Percentiles rank a stretch among this genome's conserved stretches.
Conservation (phyloP, 2,329 filamentous ascomycete genomes). For the Fusarium neocosmosporiellum region DNA sequence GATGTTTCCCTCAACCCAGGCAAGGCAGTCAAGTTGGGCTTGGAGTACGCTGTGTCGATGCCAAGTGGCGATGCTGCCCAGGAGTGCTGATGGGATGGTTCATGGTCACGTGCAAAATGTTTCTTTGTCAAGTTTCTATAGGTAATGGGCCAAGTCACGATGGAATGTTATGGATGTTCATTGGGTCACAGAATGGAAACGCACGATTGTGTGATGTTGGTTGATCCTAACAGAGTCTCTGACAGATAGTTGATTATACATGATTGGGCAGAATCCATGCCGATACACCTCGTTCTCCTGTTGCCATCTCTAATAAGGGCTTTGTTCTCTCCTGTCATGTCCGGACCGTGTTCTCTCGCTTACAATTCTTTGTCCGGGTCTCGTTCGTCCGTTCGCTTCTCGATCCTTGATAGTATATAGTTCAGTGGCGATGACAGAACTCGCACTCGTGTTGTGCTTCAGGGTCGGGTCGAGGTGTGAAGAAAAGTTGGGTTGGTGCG, state of each 20-base stretch:
- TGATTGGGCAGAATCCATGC: neutral
- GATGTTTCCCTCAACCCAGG: constrained; percentile 68
- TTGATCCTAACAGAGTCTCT: neutral
- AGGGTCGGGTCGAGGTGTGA: neutral
- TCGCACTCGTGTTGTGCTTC: neutral
- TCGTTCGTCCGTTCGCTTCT: neutral
- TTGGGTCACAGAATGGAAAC: neutral
- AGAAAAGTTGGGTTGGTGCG: too few species aligned
- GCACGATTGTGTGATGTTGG: neutral
- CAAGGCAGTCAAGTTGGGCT: constrained; percentile 63
- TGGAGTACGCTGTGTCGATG: constrained; percentile 72
- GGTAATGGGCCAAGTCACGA: neutral
- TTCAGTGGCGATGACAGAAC: neutral
- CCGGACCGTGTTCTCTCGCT: neutral
- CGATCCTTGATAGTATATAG: neutral
- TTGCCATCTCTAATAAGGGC: neutral
- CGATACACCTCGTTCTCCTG: neutral
- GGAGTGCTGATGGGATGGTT: constrained; percentile 32
- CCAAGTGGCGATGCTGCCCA: constrained; percentile 59
- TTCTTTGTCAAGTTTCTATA: neutral
- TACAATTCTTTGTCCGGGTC: neutral
- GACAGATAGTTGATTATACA: neutral
- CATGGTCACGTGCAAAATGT: neutral
- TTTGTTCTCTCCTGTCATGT: neutral
- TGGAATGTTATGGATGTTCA: neutral